These are phyloP conservation scores for Coprinellus aureogranulatus DNA, from an alignment of 768 basidiomycete genomes.

Conservation along the genomic window DNA sequence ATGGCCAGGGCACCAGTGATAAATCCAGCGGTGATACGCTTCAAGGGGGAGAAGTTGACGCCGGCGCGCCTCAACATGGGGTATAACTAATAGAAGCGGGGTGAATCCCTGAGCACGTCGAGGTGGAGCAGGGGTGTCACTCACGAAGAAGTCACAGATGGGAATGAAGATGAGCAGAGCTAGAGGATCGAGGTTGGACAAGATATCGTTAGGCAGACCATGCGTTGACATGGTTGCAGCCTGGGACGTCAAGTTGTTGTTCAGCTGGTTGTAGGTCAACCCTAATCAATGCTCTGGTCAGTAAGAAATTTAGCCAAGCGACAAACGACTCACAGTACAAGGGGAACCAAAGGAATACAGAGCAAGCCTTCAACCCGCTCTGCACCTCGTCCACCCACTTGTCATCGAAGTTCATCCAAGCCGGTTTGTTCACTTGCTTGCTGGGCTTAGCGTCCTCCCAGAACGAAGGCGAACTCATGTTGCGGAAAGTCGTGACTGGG, in stretches of 20 bases:
- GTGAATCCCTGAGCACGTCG: too few relatives aligned
- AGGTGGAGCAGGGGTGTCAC: conserved; percentile 7
- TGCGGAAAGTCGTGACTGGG: conserved; percentile 44
- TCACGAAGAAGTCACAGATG: conserved; percentile 56
- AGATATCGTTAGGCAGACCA: conserved; percentile 71
- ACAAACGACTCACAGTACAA: conserved; percentile 44
- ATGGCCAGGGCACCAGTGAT: conserved; percentile 53
- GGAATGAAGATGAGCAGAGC: conserved; percentile 72
- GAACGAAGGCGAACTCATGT: conserved; percentile 59
- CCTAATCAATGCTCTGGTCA: conserved; percentile 18
- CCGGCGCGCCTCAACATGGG: conserved; percentile 51
- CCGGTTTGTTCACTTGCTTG: conserved; percentile 41
- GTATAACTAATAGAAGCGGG: conserved; percentile 42
- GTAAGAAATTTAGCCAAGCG: conserved; percentile 35
- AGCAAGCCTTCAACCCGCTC: conserved; percentile 72
- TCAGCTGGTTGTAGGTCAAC: conserved; percentile 76
- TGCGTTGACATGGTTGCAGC: conserved; percentile 74
- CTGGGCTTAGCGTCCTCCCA: conserved; percentile 76
- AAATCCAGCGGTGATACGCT: conserved; percentile 60
- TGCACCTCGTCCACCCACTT: conserved; percentile 75
- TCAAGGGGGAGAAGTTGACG: conserved; percentile 57
- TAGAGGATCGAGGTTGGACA: conserved; percentile 77
- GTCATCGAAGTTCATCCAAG: conserved; percentile 79
- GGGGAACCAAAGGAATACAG: conserved; percentile 60
- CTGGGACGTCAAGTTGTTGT: conserved; percentile 76